Conservation (phyloP, 2,329 filamentous ascomycete genomes). For the Aspergillus ruber region DNA sequence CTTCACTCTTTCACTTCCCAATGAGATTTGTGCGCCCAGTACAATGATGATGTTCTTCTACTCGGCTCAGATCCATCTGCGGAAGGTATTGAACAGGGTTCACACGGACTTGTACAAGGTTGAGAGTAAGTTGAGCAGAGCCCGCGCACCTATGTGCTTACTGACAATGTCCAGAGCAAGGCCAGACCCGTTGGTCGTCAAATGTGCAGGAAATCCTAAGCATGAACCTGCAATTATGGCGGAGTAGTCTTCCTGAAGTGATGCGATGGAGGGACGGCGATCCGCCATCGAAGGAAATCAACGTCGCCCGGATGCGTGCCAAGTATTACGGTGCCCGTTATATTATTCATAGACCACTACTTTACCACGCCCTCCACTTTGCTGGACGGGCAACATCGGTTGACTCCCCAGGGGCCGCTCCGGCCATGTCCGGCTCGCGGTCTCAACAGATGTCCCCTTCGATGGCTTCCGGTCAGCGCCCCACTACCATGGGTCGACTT, state of each 20-base stretch:
- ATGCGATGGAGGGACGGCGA: conserved; percentile 64
- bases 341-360: conserved; percentile 78
- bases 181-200: conserved; percentile 29
- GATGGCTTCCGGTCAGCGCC: conserved; percentile 22
- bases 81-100: conserved; percentile 51
- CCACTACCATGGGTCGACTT: conserved; percentile 24
- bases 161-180: conserved; percentile 16
- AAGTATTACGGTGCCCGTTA: conserved; percentile 93
- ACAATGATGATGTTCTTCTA: conserved; percentile 51
- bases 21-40: conserved; percentile 26
- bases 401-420: conserved; percentile 26
- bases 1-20: conserved; percentile 26
- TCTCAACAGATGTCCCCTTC: conserved; percentile 34
- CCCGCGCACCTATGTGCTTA: background rate
- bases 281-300: conserved; percentile 65
- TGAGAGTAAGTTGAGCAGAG: conserved; percentile 17
- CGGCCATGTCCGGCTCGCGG: conserved; percentile 18
- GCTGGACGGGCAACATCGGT: conserved; percentile 26
- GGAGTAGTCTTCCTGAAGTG: conserved; percentile 41
- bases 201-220: conserved; percentile 37
- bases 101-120: conserved; percentile 51
- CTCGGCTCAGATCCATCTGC: conserved; percentile 55
- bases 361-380: conserved; percentile 54
- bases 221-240: conserved; percentile 50
- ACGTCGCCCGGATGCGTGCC: conserved; percentile 74